Evolutionary conservation across 192 early-diverging fungal species (phyloP).

Genomic region (Linnemannia zychae): DNA sequence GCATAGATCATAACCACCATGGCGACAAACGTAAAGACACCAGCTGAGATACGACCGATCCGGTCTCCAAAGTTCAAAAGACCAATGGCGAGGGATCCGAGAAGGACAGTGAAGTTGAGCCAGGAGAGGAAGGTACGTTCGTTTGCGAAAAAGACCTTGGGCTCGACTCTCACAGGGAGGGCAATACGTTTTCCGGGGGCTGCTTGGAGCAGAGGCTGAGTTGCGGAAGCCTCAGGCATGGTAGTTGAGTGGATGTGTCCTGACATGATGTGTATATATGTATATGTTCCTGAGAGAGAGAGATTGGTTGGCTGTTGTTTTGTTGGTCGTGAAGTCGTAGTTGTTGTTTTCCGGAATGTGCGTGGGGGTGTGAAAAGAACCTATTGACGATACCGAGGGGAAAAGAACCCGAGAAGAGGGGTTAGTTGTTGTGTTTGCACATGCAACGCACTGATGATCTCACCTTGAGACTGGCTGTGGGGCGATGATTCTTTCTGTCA

Average conservation of each 20-base stretch:
- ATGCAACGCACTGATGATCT: not conserved
- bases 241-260: constrained; percentile 51
- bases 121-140: constrained; percentile 94
- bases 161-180: constrained; percentile 84
- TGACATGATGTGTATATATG: constrained; percentile 20
- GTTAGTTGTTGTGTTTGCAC: not conserved
- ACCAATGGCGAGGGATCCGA: constrained; percentile 81
- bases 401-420: not conserved
- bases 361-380: not conserved
- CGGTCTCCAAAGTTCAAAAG: constrained; percentile 87
- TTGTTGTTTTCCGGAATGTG: not conserved
- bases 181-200: constrained; percentile 75
- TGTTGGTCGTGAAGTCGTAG: not conserved
- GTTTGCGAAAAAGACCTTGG: constrained; percentile 96
- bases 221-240: constrained; percentile 40
- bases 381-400: not conserved
- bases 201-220: constrained; percentile 52
- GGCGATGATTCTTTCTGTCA: not conserved
- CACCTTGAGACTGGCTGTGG: too few species aligned
- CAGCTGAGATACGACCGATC: constrained; percentile 68
- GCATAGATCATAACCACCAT: constrained; percentile 88
- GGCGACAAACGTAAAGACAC: constrained; percentile 71
- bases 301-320: too few species aligned
- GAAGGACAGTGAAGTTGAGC: constrained; percentile 86
- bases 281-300: not conserved